Percentiles rank a stretch among this genome's conserved stretches.
Evolutionary conservation across 1,284 basidiomycete species (phyloP).

Genomic region (Ganoderma meredithae): DNA sequence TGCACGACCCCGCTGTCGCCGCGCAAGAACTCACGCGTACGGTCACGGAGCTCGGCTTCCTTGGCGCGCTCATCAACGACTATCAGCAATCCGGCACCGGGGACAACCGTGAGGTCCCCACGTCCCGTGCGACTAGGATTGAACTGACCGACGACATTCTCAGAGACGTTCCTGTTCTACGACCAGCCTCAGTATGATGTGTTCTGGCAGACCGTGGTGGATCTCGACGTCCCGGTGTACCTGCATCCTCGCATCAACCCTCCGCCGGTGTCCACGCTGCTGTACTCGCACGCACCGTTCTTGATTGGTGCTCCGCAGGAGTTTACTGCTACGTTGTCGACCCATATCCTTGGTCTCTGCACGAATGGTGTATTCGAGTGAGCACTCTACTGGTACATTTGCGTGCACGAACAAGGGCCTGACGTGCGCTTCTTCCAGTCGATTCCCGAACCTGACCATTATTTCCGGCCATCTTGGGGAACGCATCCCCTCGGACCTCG

Average conservation of each 20-base stretch:
- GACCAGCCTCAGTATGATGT: slow-evolving; percentile 53
- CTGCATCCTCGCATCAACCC: slow-evolving; percentile 17
- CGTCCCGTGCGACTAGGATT: background rate
- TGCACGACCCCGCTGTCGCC: slow-evolving; percentile 53
- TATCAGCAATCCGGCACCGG: slow-evolving; percentile 5
- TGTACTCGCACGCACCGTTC: slow-evolving; percentile 7
- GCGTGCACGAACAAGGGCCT: background rate
- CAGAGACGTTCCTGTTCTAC: slow-evolving; percentile 43
- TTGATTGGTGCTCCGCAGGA: slow-evolving; percentile 5
- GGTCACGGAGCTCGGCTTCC: slow-evolving; percentile 50
- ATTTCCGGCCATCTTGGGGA: slow-evolving; percentile 6
- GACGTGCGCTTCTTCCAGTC: background rate
- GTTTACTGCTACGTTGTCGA: slow-evolving; percentile 3
- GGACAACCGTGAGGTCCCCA: slow-evolving; percentile 5
- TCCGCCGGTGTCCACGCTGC: slow-evolving; percentile 3
- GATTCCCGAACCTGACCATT: slow-evolving; percentile 1
- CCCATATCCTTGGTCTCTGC: slow-evolving; percentile 9
- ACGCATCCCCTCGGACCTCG: slow-evolving; percentile 6
- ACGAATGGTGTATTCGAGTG: slow-evolving; percentile 10
- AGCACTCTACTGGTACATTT: background rate
- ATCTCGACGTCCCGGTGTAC: slow-evolving; percentile 53
- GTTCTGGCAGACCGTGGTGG: slow-evolving; percentile 52
- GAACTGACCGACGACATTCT: background rate
- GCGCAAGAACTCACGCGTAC: slow-evolving; percentile 50
- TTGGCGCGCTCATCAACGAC: slow-evolving; percentile 10